Conservation (phyloP, 1,284 basidiomycete species). For the Termitomyces sp. region DNA sequence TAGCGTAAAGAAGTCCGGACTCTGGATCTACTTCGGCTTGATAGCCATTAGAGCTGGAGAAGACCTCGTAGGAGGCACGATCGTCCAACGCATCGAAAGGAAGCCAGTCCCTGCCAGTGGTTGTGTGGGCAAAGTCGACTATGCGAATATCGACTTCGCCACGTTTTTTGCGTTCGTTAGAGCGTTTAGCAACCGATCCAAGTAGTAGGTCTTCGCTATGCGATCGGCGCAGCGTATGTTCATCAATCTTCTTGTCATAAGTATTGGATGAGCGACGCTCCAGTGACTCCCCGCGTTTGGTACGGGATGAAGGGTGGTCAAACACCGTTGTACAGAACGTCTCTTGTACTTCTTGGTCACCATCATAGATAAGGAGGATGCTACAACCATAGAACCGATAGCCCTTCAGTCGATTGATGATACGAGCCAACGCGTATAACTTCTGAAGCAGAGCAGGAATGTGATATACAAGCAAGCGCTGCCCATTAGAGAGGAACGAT, state of each 20-base stretch:
- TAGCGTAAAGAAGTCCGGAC: slow-evolving; percentile 75
- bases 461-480: slow-evolving; percentile 82
- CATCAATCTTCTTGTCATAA: slow-evolving; percentile 32
- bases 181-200: slow-evolving; percentile 58
- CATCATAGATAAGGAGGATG: slow-evolving; percentile 96
- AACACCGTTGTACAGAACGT: slow-evolving; percentile 54
- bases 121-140: slow-evolving; percentile 99
- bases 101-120: slow-evolving; percentile 90
- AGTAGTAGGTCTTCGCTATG: slow-evolving; percentile 72
- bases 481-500: slow-evolving; percentile 85
- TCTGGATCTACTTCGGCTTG: slow-evolving; percentile 73
- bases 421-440: slow-evolving; percentile 89
- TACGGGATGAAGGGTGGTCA: slow-evolving; percentile 65
- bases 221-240: slow-evolving; percentile 56
- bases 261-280: slow-evolving; percentile 46
- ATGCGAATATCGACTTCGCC: slow-evolving; percentile 95
- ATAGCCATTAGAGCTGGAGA: slow-evolving; percentile 70
- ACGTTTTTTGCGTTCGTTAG: slow-evolving; percentile 58
- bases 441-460: slow-evolving; percentile 91
- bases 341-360: slow-evolving; percentile 83
- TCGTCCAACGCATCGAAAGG: slow-evolving; percentile 48
- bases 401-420: slow-evolving; percentile 82
- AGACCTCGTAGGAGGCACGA: slow-evolving; percentile 38
- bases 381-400: slow-evolving; percentile 99
- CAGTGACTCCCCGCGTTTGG: slow-evolving; percentile 74